Evolutionary conservation across 2,329 filamentous ascomycete genomes (phyloP), one percentile per base, ranked within the genome.

Genomic region (Curvularia verruculosa): DNA sequence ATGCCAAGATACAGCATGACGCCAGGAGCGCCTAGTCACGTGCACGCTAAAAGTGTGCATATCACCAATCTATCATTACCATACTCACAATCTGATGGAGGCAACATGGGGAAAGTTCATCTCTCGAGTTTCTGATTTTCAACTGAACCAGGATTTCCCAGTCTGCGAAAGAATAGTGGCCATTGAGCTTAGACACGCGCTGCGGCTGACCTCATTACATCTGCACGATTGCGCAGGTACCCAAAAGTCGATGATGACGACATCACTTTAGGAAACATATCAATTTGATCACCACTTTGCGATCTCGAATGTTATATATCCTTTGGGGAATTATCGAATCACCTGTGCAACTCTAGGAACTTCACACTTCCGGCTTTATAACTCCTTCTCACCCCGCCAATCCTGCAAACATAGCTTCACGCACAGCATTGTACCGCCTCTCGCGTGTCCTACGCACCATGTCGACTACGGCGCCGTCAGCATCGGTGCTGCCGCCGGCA

Each of bases 391-490:
- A 18, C 12, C 6, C 39, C 5, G 15, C 4, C 13, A 59, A 50
- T 46, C 58, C 60, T 67, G 70, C 67, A 66, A 79, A 26, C 63
- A 79, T 79, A 77, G 76, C 75, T 75, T 76, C 75, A 53, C 61
- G 58, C 54, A 64, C 58, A 49, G 59, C 66, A 58, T 55, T 67
- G 51, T 66, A 71, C 54, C 78, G 78, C 51, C 75, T 82, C 45
- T 70, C 73, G 62, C 72, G 73, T 58, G 64, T 82, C 52, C 66
- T 77, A 51, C 73, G 65, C 73, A 79, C 74, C 56, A 82, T 82
- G 79, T 77, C 80, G 43, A 75, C 79, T 28, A 81, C 80, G 43
- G 75, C 80, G 34, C 70, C 68, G 7, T 65, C 71, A 26, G 71
- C 71, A 18, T 67, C 68, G 45, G 69, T 57, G 54, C 75, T 76